These are phyloP conservation scores for Colletotrichum sp. DNA, from an alignment of 2,329 filamentous ascomycete genomes.

Conservation along the genomic window DNA sequence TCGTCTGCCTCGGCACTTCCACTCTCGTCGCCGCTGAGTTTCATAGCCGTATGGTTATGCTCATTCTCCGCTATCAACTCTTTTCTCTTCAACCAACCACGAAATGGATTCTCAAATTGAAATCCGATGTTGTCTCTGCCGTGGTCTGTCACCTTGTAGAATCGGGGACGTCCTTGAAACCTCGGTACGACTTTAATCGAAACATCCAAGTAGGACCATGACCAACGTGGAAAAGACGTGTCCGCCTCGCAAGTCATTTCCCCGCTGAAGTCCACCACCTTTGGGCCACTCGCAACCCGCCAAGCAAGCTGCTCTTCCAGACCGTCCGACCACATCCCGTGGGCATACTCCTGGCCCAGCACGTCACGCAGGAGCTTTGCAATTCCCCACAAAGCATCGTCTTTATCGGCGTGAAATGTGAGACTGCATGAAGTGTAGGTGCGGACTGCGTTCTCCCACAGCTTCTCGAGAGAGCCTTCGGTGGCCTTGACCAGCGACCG, in stretches of 20 bases:
- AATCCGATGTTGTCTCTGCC: background rate
- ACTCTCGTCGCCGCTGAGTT: too few relatives aligned
- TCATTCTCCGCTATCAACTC: too few relatives aligned
- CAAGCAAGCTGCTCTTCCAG: conserved; percentile 23
- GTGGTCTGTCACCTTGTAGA: background rate
- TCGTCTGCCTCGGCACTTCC: too few relatives aligned
- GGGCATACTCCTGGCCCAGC: background rate
- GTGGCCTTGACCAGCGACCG: too few relatives aligned
- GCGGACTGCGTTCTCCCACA: conserved; percentile 21
- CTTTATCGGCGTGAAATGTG: conserved; percentile 13
- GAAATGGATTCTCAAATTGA: background rate
- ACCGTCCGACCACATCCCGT: conserved; percentile 19
- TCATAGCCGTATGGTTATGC: too few relatives aligned
- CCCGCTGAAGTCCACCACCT: too few relatives aligned
- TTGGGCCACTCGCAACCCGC: background rate
- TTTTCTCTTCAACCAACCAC: background rate
- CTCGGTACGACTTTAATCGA: background rate
- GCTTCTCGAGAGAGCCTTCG: background rate
- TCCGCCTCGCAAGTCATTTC: too few relatives aligned
- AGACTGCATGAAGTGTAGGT: conserved; percentile 23
- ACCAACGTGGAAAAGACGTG: background rate
- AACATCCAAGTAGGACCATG: background rate
- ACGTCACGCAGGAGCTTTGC: conserved; percentile 7
- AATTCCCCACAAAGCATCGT: conserved; percentile 22
- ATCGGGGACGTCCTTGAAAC: background rate